Evolutionary conservation across 495 filamentous ascomycete genomes (phyloP), one percentile per base, ranked within the genome.

Genomic region (Lasiosphaeris hirsuta): DNA sequence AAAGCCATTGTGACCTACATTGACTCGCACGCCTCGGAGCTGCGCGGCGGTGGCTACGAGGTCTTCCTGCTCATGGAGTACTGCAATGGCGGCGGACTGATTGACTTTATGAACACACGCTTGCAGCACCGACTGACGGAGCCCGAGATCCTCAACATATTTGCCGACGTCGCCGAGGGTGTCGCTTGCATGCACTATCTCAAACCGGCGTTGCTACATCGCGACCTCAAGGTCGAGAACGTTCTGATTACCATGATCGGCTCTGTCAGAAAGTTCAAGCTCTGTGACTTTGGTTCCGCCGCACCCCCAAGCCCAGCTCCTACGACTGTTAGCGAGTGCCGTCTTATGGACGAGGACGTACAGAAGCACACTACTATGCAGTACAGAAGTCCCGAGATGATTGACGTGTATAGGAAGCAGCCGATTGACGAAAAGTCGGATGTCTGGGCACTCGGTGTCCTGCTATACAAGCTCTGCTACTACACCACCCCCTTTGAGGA

Each of bases 171-270:
- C 34, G 86, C 94, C 15, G 91, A 97, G 72, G 94, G 94, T 38
- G 94, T 98, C 49, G 94, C 94, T 37, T 96, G 91, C 71, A 97
- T 98, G 94, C 94, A 98, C 68, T 97, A 98, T 69, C 85, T 98
- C 47, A 95, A 93, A 65, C 94, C 94, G 17, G 89, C 94, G 39
- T 78, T 98, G 50, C 78, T 97, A 33, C 94, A 98, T 73, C 84
- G 94, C 54, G 94, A 98, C 74, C 77, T 98, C 40, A 98, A 98
- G 74, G 94, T 98, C 52, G 94, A 98, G 73, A 98, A 98, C 68
- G 91, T 98, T 35, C 82, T 98, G 56, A 98, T 98, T 63, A 90
- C 87, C 38, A 79, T 82, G 39, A 74, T 68, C 38, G 83, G 79
- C 10, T 73, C 75, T 13, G 77, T 78, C 38, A 79, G 80, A 48